Base-by-base conservation (phyloP, 306 rosid species). In the Alnus rubra region DNA sequence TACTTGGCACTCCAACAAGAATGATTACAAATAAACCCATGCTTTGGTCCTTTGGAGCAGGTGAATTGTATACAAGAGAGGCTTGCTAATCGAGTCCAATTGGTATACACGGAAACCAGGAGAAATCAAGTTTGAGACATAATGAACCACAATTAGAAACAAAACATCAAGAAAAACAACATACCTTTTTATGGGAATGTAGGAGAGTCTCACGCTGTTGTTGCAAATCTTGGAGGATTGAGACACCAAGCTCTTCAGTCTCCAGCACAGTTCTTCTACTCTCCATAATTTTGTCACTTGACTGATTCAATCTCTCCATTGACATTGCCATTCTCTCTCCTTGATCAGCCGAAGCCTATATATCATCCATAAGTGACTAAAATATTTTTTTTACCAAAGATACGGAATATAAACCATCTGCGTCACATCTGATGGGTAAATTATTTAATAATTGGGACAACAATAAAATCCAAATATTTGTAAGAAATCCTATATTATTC, bases 121-220 rank as follows among this genome's bases (percentile, higher is more conserved):
- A n/a, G 68, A 68, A 71, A 42, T 74, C 76, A 39, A 71, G 59
- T 76, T 53, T 55, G 30, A 63, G 54, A 45, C 13, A 53, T 16
- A 16, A 16, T 45, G 69, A 75, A 76, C 54, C 74, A 49, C 30
- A 6, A 39, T 64, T 28, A 45, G 37, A 74, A 70, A 78, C 28
- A 60, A 62, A 74, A 75, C 63, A 60, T 58, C 50, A 56, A 71
- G 71, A 23, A 56, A 63, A 76, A 42, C 53, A 76, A 30, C 79
- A 4, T 88, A 93, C 97, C 81, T 86, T 93, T 71, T 84, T 71
- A 84, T 93, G 96, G 75, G 97, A 93, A 82, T 79, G 87, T 70
- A 93, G 84, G 67, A 93, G 96, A 79, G 96, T 93, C 87, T 93
- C 96, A 5, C 97, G 92, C 78, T 93, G 97, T 82, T 87, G 91